A percentile compares a stretch with the other conserved stretches of the same genome.
Conservation (phyloP, 345 rosid genomes). For the Hypericum perforatum region DNA sequence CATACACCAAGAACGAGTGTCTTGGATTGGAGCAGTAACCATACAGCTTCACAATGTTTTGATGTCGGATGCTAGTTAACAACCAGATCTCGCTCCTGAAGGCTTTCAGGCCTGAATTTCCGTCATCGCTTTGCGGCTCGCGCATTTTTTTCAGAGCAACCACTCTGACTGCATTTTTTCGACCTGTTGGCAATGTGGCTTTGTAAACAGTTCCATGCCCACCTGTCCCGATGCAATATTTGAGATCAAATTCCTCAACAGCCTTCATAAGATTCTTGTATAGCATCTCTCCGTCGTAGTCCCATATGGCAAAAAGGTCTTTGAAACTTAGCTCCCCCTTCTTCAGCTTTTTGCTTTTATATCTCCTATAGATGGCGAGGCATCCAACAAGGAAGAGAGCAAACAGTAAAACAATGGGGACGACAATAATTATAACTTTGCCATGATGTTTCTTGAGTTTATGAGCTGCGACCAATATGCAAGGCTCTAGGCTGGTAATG, state of each 20-base stretch:
- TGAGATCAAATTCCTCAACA: no score
- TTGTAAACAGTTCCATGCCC: conserved; percentile 18
- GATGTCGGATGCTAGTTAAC: conserved; percentile 23
- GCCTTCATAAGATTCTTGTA: no score
- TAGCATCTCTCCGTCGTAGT: not conserved
- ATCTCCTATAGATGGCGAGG: not conserved
- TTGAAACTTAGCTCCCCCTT: not conserved
- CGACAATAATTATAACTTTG: conserved; percentile 1
- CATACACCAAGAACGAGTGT: conserved; percentile 28
- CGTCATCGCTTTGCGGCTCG: not conserved
- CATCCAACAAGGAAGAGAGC: not conserved
- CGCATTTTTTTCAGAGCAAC: conserved; percentile 24
- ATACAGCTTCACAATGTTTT: conserved; percentile 24
- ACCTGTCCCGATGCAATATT: conserved; percentile 16
- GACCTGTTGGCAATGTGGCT: conserved; percentile 9
- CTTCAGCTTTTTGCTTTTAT: not conserved
- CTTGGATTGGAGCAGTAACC: conserved; percentile 21
- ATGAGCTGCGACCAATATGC: not conserved
- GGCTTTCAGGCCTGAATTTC: not conserved
- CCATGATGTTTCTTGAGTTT: not conserved
- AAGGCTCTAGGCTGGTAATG: conserved; percentile 11
- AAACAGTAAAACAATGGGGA: not conserved
- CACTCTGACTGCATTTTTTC: no score
- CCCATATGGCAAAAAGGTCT: not conserved
- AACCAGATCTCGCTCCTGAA: conserved; percentile 19